Conservation (phyloP, 257 asterid genomes). For the Solanum chiquidenum region DNA sequence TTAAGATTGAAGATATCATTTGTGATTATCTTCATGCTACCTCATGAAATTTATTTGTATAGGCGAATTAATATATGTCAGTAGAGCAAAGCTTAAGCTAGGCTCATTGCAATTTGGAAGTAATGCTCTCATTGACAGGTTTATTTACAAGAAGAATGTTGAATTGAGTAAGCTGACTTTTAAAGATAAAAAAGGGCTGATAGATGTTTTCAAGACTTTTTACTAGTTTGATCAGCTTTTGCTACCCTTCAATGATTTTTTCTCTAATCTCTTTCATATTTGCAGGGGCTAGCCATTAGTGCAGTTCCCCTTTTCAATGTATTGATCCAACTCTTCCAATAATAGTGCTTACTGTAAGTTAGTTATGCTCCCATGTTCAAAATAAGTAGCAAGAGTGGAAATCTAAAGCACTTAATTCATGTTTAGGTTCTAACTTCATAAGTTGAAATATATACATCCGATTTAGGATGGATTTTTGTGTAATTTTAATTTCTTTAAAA, state of each 20-base stretch:
- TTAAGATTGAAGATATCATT: not conserved
- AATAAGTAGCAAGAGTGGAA: not conserved
- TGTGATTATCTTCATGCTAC: not conserved
- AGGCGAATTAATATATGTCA: not conserved
- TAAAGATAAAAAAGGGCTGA: not conserved
- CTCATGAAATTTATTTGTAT: not conserved
- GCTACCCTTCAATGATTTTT: not conserved
- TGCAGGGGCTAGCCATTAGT: not conserved
- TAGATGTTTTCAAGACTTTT: not conserved
- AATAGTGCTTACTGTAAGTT: not conserved
- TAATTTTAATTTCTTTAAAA: not conserved
- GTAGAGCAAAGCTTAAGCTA: not conserved
- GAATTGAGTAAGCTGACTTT: not conserved
- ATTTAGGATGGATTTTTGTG: not conserved
- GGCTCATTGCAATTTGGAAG: not conserved
- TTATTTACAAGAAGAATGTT: not conserved
- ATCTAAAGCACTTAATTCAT: not conserved
- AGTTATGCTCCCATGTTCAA: not conserved
- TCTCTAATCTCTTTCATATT: not conserved
- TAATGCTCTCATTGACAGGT: not conserved
- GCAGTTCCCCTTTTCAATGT: not conserved
- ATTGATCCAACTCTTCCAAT: not conserved
- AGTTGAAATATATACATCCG: not conserved
- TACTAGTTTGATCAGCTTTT: not conserved
- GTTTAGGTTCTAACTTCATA: not conserved